Evolutionary conservation across 495 filamentous ascomycete genomes (phyloP), one percentile per base, ranked within the genome.

Genomic region (Daldinia childiae): DNA sequence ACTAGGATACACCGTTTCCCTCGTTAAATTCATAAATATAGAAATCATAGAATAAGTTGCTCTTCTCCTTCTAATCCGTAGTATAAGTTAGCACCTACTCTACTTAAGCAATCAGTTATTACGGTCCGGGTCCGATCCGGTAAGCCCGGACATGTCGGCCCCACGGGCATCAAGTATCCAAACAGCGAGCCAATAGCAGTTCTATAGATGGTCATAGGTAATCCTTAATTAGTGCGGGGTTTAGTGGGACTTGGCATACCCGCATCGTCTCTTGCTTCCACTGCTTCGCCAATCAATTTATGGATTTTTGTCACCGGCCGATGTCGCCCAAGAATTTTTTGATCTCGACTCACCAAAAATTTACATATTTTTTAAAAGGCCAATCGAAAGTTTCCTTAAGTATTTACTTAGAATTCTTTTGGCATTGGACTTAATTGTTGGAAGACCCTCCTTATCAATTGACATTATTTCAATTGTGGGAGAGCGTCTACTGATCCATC

Each of bases 291-390:
- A 73, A 73, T 73, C 65, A 73, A 36, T 54, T 54, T 38, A 41
- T 21, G 51, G 61, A 64, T 24, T 52, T 57, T 68, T 73, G 65
- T 68, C 65, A 32, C 56, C 32, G 30, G 48, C 65, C 70, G 70
- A 73, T 73, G 62, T 73, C 70, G 70, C 70, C 70, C 65, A 50
- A 58, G 9, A 26, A 19, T 69, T 69, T 69, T 64, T 58, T 48
- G 36, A 57, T 51, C 32, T 63, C 60, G 48, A 68, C 64, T 68
- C 64, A 72, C 36, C 59, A 59, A 58, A 45, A 59, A 38, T 54
- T 21, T 57, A 67, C 59, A 54, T 48, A 54, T 36, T 69, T 41
- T 11, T 45, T 17, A 1, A 30, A 15, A 27, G 24, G 50, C 27
- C 26, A 30, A 54, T 17, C 17, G 41, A 15, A 52, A 39, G 14